Conservation (phyloP, 768 basidiomycete species). For the Mycena capillaripes region DNA sequence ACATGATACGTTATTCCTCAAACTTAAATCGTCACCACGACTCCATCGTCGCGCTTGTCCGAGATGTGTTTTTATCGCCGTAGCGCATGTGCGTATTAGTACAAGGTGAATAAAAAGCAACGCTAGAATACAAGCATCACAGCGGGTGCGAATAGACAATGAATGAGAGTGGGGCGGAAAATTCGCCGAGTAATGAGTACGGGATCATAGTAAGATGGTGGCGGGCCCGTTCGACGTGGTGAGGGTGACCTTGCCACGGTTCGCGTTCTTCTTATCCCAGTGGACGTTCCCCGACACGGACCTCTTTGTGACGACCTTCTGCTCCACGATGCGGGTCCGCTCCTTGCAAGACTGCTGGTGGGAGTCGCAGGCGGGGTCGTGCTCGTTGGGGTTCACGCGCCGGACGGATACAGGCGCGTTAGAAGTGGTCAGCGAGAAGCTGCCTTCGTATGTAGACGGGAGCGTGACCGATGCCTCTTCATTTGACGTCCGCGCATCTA, state of each 20-base stretch:
- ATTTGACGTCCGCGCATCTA: conserved; percentile 48
- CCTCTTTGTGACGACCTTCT: neutral
- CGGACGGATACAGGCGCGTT: conserved; percentile 40
- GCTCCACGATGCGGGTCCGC: conserved; percentile 46
- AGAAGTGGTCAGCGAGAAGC: conserved; percentile 48
- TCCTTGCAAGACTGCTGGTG: conserved; percentile 27
- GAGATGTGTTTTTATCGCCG: conserved; percentile 28
- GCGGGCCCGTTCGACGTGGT: conserved; percentile 21
- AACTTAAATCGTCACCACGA: conserved; percentile 38
- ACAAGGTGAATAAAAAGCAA: neutral
- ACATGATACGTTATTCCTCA: conserved; percentile 34
- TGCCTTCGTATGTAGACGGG: conserved; percentile 58
- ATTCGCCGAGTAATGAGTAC: neutral
- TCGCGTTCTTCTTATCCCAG: conserved; percentile 31
- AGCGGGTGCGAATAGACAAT: conserved; percentile 5
- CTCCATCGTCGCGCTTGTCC: conserved; percentile 29
- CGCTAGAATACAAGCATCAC: conserved; percentile 7
- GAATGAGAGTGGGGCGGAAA: conserved; percentile 26
- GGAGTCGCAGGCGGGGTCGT: conserved; percentile 33
- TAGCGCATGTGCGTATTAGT: neutral
- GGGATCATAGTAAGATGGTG: conserved; percentile 9
- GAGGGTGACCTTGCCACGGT: conserved; percentile 22
- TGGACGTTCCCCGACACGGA: conserved; percentile 5
- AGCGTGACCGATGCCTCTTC: conserved; percentile 43
- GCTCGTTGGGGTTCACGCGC: conserved; percentile 45